A percentile compares a stretch with the other conserved stretches of the same genome.
Evolutionary conservation across 2,329 filamentous ascomycete genomes (phyloP).

Genomic region (Rhexocercosporidium sp.): DNA sequence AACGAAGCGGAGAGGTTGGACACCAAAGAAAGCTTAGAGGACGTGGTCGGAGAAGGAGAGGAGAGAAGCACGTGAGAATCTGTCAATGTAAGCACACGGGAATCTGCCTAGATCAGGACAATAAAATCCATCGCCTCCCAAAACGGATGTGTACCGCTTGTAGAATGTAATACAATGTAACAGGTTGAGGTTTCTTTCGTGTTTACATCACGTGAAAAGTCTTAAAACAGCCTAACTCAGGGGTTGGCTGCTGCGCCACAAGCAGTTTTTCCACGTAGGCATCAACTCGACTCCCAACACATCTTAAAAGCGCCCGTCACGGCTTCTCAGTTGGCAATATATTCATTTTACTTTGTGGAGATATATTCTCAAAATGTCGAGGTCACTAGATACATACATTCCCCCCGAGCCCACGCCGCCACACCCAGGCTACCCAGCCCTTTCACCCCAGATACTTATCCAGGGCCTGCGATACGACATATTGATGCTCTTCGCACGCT

Average conservation of each 20-base stretch:
- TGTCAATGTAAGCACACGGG: not conserved
- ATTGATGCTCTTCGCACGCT: not conserved
- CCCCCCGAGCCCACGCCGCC: not conserved
- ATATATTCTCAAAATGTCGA: not conserved
- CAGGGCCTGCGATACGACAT: conserved; percentile 4
- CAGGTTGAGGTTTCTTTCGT: not conserved
- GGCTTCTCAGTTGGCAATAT: not conserved
- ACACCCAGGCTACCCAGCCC: not conserved
- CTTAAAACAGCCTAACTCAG: not conserved
- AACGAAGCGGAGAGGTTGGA: not conserved
- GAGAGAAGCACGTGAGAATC: not conserved
- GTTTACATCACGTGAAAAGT: not conserved
- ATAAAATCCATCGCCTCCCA: no score
- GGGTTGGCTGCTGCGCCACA: conserved; percentile 1
- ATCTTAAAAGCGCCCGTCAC: not conserved
- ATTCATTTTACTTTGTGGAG: not conserved
- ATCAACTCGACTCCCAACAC: conserved; percentile 1
- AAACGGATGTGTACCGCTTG: no score
- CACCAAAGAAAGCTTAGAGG: not conserved
- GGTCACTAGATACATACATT: conserved; percentile 1
- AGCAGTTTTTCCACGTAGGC: not conserved
- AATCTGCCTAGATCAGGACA: no score
- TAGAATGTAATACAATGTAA: not conserved
- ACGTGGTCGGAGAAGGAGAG: not conserved
- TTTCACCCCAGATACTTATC: not conserved